phyloP scores from a whole-genome alignment of 164 flowering plant genomes.

The Magnolia changhungtana region DNA sequence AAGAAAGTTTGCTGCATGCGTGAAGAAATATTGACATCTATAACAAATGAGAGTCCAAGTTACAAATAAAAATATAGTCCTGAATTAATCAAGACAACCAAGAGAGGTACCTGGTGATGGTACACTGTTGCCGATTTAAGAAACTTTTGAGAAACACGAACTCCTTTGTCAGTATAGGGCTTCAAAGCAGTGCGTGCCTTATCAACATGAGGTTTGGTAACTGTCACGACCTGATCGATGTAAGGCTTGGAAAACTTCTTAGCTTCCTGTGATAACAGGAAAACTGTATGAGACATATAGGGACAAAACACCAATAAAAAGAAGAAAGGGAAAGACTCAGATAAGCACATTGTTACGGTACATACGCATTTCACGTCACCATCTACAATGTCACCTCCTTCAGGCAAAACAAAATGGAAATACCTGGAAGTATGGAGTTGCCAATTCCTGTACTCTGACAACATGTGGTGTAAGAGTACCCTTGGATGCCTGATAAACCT shows the following conservation, averaged over 20 bases:
- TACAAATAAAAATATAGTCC: no score
- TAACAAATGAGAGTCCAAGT: neutral
- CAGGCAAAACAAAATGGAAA: slow-evolving; percentile 2
- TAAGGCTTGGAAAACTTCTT: slow-evolving; percentile 79
- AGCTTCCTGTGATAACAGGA: slow-evolving; percentile 48
- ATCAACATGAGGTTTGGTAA: slow-evolving; percentile 77
- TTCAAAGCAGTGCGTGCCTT: slow-evolving; percentile 50
- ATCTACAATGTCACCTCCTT: neutral
- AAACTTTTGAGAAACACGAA: slow-evolving; percentile 54
- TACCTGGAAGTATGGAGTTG: slow-evolving; percentile 83
- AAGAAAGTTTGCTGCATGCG: neutral
- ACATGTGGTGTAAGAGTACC: slow-evolving; percentile 55
- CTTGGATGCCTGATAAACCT: slow-evolving; percentile 70
- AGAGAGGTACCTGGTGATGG: slow-evolving; percentile 59
- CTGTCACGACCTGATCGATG: slow-evolving; percentile 54
- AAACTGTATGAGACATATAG: slow-evolving; percentile 1
- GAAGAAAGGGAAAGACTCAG: neutral
- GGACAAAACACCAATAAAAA: neutral
- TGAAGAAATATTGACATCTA: neutral
- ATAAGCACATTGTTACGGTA: neutral
- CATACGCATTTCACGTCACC: neutral
- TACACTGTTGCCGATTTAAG: slow-evolving; percentile 58
- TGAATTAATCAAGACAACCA: neutral
- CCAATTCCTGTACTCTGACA: slow-evolving; percentile 52
- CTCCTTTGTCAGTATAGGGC: slow-evolving; percentile 63